Evolutionary conservation across 139 green algal species (phyloP), one percentile per base, ranked within the genome.

Genomic region (Coccomyxa sp.): DNA sequence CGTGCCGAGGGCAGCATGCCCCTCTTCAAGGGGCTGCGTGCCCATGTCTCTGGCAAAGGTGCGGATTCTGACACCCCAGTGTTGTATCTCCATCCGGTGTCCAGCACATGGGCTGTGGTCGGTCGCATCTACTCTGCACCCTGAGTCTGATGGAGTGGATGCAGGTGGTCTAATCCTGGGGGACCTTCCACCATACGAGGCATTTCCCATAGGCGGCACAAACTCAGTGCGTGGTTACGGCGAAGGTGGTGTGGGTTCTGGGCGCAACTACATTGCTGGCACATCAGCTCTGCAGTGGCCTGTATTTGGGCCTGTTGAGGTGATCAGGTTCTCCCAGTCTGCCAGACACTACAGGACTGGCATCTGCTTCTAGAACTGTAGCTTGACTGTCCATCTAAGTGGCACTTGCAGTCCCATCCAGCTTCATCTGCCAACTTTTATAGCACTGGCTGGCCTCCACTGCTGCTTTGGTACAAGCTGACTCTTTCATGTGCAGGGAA

Each of bases 101-200:
- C 44, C 44, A 58, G 50, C 50, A 18, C 50, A 64, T 6, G 22
- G 50, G 18, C 50, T 31, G 22, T 7, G 4, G 22, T 64, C 50
- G 44, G 14, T 58, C 12, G 44, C 44, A 58, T 58, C 12, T 10
- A 27, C 10, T 27, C 44, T 58, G 44, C 14, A 14, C 14, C 44
- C 44, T 58, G 10, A 58, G 14, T 58, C 5, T 64, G 9, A 14
- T 22, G 33, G 10, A n/a, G 0, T 78, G 72, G 1, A 34, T 68
- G 69, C 77, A 81, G 93, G 84, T 6, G 93, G 93, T 24, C 54
- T 78, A 9, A 91, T 95, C 24, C 44, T 96, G 29, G 96, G 94
- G 0, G 95, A 99, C 82, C 78, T 99, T 69, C 96, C 96, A 4
- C 94, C 96, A 29, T 98, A 98, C 79, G 96, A 99, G 86, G 95